These are phyloP conservation scores for Dissophora globulifera DNA, from an alignment of 192 early-diverging fungal genomes.

Conservation along the genomic window DNA sequence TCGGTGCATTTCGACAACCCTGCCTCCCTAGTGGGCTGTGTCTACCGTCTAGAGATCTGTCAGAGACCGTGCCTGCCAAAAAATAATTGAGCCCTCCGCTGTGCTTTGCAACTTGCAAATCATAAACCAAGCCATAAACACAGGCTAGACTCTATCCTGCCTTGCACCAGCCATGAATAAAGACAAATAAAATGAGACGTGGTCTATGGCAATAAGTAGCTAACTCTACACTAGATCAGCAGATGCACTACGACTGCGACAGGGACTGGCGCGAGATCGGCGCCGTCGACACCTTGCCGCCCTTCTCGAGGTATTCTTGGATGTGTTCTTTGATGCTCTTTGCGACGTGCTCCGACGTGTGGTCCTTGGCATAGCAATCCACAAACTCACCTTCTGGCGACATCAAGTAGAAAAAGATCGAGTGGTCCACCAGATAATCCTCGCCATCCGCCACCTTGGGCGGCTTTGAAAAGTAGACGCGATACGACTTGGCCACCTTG, in stretches of 20 bases:
- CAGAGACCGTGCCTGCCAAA: too few species aligned
- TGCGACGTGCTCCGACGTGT: constrained; percentile 70
- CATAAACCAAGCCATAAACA: too few species aligned
- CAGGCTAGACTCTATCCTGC: too few species aligned
- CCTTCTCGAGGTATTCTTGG: constrained; percentile 54
- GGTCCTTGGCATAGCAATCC: constrained; percentile 90
- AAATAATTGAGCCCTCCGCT: too few species aligned
- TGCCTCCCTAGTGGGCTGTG: too few species aligned
- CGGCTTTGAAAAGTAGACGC: constrained; percentile 95
- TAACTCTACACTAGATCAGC: not conserved
- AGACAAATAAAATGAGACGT: too few species aligned
- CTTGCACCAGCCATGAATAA: too few species aligned
- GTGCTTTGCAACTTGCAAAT: too few species aligned
- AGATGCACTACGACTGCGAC: not conserved
- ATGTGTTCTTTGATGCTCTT: constrained; percentile 65
- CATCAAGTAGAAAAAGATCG: constrained; percentile 98
- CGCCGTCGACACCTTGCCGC: constrained; percentile 51
- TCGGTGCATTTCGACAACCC: too few species aligned
- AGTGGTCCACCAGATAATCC: constrained; percentile 98
- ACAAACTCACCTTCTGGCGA: constrained; percentile 90
- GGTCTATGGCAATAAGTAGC: too few species aligned
- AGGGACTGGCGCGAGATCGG: not conserved
- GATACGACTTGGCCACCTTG: constrained; percentile 86
- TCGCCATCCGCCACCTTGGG: constrained; percentile 80
- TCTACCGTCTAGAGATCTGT: too few species aligned